Base-by-base conservation (phyloP, 805 yeast genomes). In the Metschnikowia lunata region DNA sequence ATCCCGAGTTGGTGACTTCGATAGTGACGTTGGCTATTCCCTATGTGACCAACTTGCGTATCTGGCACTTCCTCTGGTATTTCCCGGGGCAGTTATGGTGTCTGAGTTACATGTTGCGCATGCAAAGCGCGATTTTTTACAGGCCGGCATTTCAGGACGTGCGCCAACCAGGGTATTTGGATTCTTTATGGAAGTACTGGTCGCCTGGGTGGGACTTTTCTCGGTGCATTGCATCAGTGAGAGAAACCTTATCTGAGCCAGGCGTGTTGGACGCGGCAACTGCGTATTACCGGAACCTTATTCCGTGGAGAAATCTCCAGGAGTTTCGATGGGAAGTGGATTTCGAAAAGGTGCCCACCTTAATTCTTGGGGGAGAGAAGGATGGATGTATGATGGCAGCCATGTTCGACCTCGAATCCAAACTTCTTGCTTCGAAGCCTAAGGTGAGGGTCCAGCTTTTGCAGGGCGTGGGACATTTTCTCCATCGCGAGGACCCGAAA, bases 1-100 rank as follows among this genome's bases (percentile, higher is more conserved):
- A 60, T 39, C 74, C 74, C 1, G 66, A 66, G 6, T 38, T 58
- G 35, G 48, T 70, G 14, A 51, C 66, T 2, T 62, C 69, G 11
- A 52, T 61, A 42, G 66, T 58, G 10, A 58, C 69, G n/a, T 45
- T 69, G 55, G 72, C 72, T 6, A 69, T 69, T 42, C 75, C 75
- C 7, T 65, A 65, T 43, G 15, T 68, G 12, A 39, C 61, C 8
- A 61, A 60, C 36, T 39, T 68, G 27, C 54, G 51, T 12, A 15
- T 48, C 4, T 61, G 66, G 64, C 63, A 63, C 26, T 32, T 60
- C 4, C 36, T 63, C 18, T 60, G 58, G 59, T 47, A 60, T 40
- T 58, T 58, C 11, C 74, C 73, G 8, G 53, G 47, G 33, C 75
- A 70, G 49, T 27, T 67, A 4, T 70, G 62, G 50, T 47, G 48